These are phyloP conservation scores for Talaromyces sp. DNA, from an alignment of 2,329 filamentous ascomycete species.

Conservation along the genomic window DNA sequence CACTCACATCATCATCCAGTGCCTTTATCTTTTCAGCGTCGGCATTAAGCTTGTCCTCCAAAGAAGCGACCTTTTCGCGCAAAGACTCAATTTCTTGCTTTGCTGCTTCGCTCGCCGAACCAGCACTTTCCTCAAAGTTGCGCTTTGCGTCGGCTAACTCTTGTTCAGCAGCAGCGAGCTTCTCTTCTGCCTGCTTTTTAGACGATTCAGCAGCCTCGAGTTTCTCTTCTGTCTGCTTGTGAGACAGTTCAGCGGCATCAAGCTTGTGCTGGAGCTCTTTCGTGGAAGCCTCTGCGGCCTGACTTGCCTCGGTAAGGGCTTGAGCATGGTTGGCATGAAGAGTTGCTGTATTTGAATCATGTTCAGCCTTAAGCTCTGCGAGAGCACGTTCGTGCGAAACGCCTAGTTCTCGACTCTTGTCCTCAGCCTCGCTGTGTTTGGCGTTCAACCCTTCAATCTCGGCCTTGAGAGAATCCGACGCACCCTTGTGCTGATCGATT, in stretches of 20 bases:
- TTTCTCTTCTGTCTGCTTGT: conserved; percentile 26
- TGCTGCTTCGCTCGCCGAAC: conserved; percentile 27
- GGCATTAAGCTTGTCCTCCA: conserved; percentile 27
- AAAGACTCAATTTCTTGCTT: conserved; percentile 31
- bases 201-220: conserved; percentile 27
- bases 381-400: conserved; percentile 23
- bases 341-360: conserved; percentile 19
- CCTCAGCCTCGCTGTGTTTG: conserved; percentile 16
- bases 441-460: conserved; percentile 25
- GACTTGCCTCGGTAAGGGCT: conserved; percentile 27
- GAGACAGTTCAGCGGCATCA: conserved; percentile 26
- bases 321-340: conserved; percentile 25
- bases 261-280: conserved; percentile 30
- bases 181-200: conserved; percentile 25
- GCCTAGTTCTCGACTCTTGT: conserved; percentile 24
- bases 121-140: conserved; percentile 28
- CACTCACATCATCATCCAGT: conserved; percentile 28
- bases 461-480: conserved; percentile 25
- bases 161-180: conserved; percentile 28
- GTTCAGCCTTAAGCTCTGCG: conserved; percentile 24
- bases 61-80: conserved; percentile 26
- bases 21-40: conserved; percentile 28
- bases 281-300: conserved; percentile 25
- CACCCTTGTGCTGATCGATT: conserved; percentile 16
- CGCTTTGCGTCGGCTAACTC: conserved; percentile 27